These are phyloP conservation scores for Aureobasidium sp. DNA, from an alignment of 2,329 filamentous ascomycete species.

Conservation along the genomic window DNA sequence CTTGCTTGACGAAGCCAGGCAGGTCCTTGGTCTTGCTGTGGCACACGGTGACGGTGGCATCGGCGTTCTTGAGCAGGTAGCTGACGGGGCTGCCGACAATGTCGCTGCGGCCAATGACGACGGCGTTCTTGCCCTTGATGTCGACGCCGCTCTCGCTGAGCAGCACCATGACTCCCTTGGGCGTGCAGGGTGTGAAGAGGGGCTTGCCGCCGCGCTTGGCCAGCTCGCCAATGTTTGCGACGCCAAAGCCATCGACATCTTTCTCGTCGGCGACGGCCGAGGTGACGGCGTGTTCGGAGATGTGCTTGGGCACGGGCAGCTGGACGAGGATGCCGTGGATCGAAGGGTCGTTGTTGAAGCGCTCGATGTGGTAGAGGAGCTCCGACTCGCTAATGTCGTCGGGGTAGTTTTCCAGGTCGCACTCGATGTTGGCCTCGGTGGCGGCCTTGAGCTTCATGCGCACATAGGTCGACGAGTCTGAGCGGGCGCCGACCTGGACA, in stretches of 20 bases:
- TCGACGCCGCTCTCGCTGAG: conserved; percentile 76
- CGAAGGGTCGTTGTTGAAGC: conserved; percentile 74
- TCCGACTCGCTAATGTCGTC: conserved; percentile 76
- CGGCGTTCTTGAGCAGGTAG: conserved; percentile 87
- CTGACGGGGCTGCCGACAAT: conserved; percentile 97
- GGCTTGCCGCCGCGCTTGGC: conserved; percentile 89
- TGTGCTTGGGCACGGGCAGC: conserved; percentile 76
- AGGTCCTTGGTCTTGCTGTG: conserved; percentile 79
- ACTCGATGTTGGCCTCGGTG: conserved; percentile 84
- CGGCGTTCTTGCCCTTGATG: conserved; percentile 80
- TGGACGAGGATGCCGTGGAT: conserved; percentile 94
- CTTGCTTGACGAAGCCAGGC: conserved; percentile 64
- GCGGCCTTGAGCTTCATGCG: conserved; percentile 99
- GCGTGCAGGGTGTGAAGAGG: conserved; percentile 88
- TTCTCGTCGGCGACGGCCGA: conserved; percentile 88
- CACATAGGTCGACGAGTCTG: conserved; percentile 95
- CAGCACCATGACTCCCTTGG: conserved; percentile 92
- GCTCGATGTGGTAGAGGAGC: conserved; percentile 70
- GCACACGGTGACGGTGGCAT: conserved; percentile 94
- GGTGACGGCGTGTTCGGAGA: conserved; percentile 84
- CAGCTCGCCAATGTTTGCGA: conserved; percentile 89
- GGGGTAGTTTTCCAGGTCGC: conserved; percentile 75
- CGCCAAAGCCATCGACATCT: conserved; percentile 95
- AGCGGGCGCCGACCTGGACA: conserved; percentile 90
- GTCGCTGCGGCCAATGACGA: conserved; percentile 89